Evolutionary conservation across 139 green algal species (phyloP).

Genomic region (Volvox africanus): DNA sequence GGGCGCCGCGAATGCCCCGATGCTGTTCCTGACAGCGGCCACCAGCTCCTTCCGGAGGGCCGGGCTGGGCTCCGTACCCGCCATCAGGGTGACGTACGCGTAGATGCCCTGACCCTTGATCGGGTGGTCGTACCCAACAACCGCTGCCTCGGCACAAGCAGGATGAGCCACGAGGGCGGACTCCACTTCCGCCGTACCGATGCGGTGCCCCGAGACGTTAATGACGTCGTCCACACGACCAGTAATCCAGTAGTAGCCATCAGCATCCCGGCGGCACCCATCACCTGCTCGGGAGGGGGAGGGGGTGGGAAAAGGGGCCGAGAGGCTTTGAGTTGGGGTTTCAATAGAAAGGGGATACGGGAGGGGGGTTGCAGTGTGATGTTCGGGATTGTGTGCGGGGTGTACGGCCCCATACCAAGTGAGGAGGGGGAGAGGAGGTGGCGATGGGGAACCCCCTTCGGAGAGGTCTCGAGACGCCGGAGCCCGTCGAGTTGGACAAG

Average conservation of each 20-base stretch:
- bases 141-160: conserved; percentile 90
- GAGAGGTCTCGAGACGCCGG: too few species aligned
- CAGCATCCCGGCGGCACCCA: conserved; percentile 69
- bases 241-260: conserved; percentile 90
- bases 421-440: too few species aligned
- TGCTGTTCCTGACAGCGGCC: conserved; percentile 58
- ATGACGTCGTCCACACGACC: conserved; percentile 97
- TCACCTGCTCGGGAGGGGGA: conserved; percentile 63
- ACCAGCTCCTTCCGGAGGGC: conserved; percentile 57
- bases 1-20: conserved; percentile 93
- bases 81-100: conserved; percentile 93
- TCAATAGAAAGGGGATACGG: too few species aligned
- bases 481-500: too few species aligned
- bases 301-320: neutral
- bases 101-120: conserved; percentile 98
- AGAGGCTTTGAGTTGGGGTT: too few species aligned
- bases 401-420: too few species aligned
- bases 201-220: conserved; percentile 93
- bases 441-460: too few species aligned
- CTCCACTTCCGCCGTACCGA: conserved; percentile 98
- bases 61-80: conserved; percentile 49
- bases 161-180: conserved; percentile 86
- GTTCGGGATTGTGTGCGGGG: too few species aligned
- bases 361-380: too few species aligned
- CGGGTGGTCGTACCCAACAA: conserved; percentile 86